Percentiles rank a stretch among this genome's conserved stretches.
Conservation (phyloP, 257 asterid species). For the Fraxinus pennsylvanica region DNA sequence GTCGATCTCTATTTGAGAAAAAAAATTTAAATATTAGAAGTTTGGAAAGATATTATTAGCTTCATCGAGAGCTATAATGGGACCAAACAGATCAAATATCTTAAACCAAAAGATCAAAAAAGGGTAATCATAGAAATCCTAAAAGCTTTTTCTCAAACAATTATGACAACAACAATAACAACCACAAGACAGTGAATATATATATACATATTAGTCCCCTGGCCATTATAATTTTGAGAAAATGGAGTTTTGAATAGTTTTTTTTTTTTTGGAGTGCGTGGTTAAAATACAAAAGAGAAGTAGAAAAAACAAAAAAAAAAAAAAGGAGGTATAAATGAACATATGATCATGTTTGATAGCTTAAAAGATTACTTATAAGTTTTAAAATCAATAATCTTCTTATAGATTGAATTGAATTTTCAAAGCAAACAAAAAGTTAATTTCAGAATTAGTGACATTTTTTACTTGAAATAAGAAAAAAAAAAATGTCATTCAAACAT, state of each 20-base stretch:
- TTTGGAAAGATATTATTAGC: neutral
- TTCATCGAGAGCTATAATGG: neutral
- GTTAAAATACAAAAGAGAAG: neutral
- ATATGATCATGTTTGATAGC: neutral
- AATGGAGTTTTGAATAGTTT: too few relatives aligned
- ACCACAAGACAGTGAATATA: neutral
- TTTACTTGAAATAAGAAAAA: neutral
- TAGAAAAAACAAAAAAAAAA: neutral
- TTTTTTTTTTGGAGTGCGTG: too few relatives aligned
- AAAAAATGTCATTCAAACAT: neutral
- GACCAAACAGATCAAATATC: conserved; percentile 15
- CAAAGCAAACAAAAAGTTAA: neutral
- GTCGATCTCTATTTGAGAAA: neutral
- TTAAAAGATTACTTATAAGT: neutral
- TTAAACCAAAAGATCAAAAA: conserved; percentile 18
- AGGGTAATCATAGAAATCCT: neutral
- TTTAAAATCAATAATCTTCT: neutral
- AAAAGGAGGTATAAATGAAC: neutral
- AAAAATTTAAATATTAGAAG: neutral
- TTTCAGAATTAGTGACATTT: neutral
- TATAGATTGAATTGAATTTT: neutral
- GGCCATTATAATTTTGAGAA: too few relatives aligned
- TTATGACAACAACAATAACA: neutral
- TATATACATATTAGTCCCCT: neutral
- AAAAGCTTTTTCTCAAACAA: neutral